These are phyloP conservation scores for Fraxinus excelsior DNA, from an alignment of 257 asterid genomes.

Conservation along the genomic window DNA sequence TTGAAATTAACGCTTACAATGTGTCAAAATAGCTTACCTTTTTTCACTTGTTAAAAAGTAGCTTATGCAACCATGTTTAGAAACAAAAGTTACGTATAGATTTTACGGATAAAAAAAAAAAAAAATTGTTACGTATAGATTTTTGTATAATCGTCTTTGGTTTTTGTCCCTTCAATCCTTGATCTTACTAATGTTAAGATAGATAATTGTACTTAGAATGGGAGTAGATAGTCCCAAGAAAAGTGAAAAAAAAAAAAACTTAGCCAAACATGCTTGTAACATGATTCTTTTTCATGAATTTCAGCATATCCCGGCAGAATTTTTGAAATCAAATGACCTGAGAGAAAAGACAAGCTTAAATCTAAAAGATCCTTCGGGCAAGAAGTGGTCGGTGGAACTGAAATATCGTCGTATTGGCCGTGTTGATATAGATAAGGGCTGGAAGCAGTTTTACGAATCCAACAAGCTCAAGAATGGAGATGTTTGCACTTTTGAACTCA, in stretches of 20 bases:
- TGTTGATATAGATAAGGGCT: not conserved
- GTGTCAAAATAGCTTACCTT: too few species aligned
- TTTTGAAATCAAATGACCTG: constrained; percentile 1
- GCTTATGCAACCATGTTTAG: too few species aligned
- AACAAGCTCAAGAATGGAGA: constrained; percentile 18
- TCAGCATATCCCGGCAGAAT: constrained; percentile 5
- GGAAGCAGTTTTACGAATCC: not conserved
- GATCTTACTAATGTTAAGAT: too few species aligned
- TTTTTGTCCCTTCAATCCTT: too few species aligned
- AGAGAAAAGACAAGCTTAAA: not conserved
- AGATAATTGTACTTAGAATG: too few species aligned
- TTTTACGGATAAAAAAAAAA: too few species aligned
- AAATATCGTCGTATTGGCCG: not conserved
- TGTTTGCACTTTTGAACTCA: constrained; percentile 11
- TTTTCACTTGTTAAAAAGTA: too few species aligned
- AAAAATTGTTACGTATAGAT: too few species aligned
- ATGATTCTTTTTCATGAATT: not conserved
- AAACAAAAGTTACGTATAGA: too few species aligned
- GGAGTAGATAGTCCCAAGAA: too few species aligned
- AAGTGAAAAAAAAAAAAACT: not conserved
- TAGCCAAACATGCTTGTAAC: not conserved
- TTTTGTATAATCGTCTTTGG: too few species aligned
- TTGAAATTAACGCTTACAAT: too few species aligned
- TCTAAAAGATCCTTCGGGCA: constrained; percentile 3
- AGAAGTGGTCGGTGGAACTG: not conserved